phyloP scores from a whole-genome alignment of 2,329 filamentous ascomycete species.

The Talaromyces piceae region DNA sequence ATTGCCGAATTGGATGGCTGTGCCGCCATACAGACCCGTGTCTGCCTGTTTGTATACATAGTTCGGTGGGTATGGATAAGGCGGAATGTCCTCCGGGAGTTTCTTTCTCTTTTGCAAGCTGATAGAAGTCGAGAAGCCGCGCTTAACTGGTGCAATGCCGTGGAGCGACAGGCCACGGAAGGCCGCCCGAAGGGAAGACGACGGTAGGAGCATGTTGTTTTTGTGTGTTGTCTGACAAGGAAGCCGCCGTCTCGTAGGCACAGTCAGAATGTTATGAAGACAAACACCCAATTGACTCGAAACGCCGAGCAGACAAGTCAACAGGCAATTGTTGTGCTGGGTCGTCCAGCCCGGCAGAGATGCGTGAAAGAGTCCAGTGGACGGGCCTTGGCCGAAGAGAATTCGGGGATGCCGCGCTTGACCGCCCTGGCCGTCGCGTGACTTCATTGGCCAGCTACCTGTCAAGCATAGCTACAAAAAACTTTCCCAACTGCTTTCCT shows the following conservation, averaged over 20 bases:
- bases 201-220: slow-evolving; percentile 24
- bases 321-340: background rate
- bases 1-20: slow-evolving; percentile 42
- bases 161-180: slow-evolving; percentile 33
- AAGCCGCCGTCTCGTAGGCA: background rate
- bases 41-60: slow-evolving; percentile 40
- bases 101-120: slow-evolving; percentile 24
- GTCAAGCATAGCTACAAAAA: slow-evolving; percentile 20
- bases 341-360: background rate
- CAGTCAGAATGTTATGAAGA: background rate
- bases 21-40: slow-evolving; percentile 41
- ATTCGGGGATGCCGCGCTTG: slow-evolving; percentile 17
- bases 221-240: slow-evolving; percentile 18
- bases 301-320: background rate
- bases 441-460: slow-evolving; percentile 24
- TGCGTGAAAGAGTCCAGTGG: background rate
- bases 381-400: slow-evolving; percentile 12
- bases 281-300: background rate
- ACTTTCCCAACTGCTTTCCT: no score
- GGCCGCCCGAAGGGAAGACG: slow-evolving; percentile 29
- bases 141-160: slow-evolving; percentile 21
- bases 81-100: slow-evolving; percentile 34
- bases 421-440: slow-evolving; percentile 26
- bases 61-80: slow-evolving; percentile 41
- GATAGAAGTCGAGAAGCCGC: slow-evolving; percentile 32